Evolutionary conservation across 2,329 filamentous ascomycete genomes (phyloP).

Genomic region (Plenodomus tracheiphilus): DNA sequence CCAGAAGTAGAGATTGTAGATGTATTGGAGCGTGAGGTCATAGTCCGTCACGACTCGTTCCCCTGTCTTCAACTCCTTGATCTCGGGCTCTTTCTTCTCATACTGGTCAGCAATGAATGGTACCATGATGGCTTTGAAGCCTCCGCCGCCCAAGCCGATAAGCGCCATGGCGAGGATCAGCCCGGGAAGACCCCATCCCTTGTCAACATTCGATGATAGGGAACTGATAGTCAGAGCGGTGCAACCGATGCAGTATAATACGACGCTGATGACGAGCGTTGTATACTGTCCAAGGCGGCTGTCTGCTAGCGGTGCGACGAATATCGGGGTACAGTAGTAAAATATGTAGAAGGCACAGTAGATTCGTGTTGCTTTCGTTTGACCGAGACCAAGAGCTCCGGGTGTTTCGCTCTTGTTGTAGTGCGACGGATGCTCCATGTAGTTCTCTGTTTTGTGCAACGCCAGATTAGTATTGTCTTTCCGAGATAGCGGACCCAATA

Average conservation of each 20-base stretch:
- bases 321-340: slow-evolving; percentile 45
- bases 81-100: slow-evolving; percentile 18
- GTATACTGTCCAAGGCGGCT: slow-evolving; percentile 45
- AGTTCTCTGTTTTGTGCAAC: slow-evolving; percentile 43
- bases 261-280: slow-evolving; percentile 39
- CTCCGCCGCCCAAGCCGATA: slow-evolving; percentile 47
- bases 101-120: slow-evolving; percentile 47
- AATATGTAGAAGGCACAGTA: slow-evolving; percentile 62
- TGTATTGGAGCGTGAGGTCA: slow-evolving; percentile 42
- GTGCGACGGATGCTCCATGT: slow-evolving; percentile 44
- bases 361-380: slow-evolving; percentile 54
- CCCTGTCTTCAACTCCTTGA: slow-evolving; percentile 30
- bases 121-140: slow-evolving; percentile 37
- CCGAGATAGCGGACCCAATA: slow-evolving; percentile 5
- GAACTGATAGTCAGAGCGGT: slow-evolving; percentile 27
- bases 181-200: slow-evolving; percentile 31
- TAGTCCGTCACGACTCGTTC: slow-evolving; percentile 41
- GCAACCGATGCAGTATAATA: slow-evolving; percentile 33
- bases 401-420: slow-evolving; percentile 36
- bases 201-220: slow-evolving; percentile 15
- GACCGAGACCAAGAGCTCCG: slow-evolving; percentile 38
- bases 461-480: slow-evolving; percentile 4
- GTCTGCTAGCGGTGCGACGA: slow-evolving; percentile 45
- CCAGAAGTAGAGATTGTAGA: slow-evolving; percentile 48
- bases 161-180: slow-evolving; percentile 38